phyloP scores from a whole-genome alignment of 1,284 basidiomycete species.

The Papiliotrema laurentii region DNA sequence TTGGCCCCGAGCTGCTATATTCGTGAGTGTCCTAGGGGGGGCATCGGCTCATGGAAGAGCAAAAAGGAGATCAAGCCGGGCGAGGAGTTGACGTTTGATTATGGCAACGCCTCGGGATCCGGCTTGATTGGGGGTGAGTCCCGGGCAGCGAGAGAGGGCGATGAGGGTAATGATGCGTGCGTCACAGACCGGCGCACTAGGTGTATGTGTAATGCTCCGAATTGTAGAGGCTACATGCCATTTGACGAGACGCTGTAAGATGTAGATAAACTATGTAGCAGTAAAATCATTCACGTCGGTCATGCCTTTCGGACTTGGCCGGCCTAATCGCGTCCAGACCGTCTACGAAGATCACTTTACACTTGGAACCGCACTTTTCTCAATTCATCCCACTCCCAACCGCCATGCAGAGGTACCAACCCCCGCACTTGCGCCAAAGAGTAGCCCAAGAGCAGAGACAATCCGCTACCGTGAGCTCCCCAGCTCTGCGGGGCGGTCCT shows the following conservation, averaged over 20 bases:
- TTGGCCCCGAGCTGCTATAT: constrained; percentile 29
- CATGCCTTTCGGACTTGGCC: not conserved
- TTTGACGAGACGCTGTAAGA: constrained; percentile 31
- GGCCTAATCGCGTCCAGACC: not conserved
- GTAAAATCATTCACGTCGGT: not conserved
- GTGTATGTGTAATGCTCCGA: constrained; percentile 20
- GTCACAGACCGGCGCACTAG: constrained; percentile 5
- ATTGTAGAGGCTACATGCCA: constrained; percentile 34
- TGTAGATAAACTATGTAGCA: too few relatives aligned
- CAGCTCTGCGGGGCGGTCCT: too few relatives aligned
- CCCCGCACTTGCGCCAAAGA: constrained; percentile 10
- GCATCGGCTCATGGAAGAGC: constrained; percentile 11
- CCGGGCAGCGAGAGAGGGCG: not conserved
- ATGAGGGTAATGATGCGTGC: not conserved
- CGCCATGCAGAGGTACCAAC: constrained; percentile 12
- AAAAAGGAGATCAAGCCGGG: constrained; percentile 15
- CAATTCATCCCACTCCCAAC: not conserved
- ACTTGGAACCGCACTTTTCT: not conserved
- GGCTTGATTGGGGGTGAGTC: not conserved
- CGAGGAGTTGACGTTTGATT: constrained; percentile 35
- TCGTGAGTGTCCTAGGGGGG: constrained; percentile 17
- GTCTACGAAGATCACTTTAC: not conserved
- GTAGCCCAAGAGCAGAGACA: not conserved
- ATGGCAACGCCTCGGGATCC: constrained; percentile 30
- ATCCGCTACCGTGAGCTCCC: not conserved